Base-by-base conservation (phyloP, 2,329 filamentous ascomycete species). In the Coniochaeta ligniaria region DNA sequence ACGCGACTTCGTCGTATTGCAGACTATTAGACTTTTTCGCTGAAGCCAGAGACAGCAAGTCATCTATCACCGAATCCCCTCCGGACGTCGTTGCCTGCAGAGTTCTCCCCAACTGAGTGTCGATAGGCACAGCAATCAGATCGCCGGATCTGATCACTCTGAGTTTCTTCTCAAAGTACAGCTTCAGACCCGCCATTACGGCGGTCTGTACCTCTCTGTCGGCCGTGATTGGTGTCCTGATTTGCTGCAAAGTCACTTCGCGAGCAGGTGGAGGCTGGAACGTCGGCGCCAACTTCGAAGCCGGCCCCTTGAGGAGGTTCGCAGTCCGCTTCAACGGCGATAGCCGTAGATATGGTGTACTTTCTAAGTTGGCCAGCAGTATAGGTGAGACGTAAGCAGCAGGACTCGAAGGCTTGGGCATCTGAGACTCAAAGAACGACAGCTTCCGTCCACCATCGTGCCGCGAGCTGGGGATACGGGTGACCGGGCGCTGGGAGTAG, bases 61-160 rank as follows among this genome's bases (percentile, higher is more conserved):
- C 92, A 61, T 96, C 91, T 35, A 94, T 86, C 55, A 87, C 85
- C 3, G 83, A 79, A 12, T 83, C 83, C 59, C 84, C 82, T 14
- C 83, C 83, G 3, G 77, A 74, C n/a, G 80, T 76, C 5, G 85
- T 79, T 68, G 96, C 90, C 65, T 93, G 93, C 3, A 97, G 81
- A 2, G 90, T 89, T 61, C 89, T 85, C 2, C 92, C 94, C 1
- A 98, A 81, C 59, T 88, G 86, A 59, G 93, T 91, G 69, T 99
- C 94, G 31, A 99, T 87, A 2, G 92, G 88, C 14, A 99, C 89
- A 20, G 91, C 93, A 59, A 99, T 87, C 14, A 97, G 76, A 74
- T 99, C 95, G 2, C 93, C 94, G 45, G 85, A 87, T 69, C 92
- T 92, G 43, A 98, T 84, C 14, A 98, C 83, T 4, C 95, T 86